Evolutionary conservation across 1,284 basidiomycete species (phyloP).

Genomic region (Puccinia hordei): DNA sequence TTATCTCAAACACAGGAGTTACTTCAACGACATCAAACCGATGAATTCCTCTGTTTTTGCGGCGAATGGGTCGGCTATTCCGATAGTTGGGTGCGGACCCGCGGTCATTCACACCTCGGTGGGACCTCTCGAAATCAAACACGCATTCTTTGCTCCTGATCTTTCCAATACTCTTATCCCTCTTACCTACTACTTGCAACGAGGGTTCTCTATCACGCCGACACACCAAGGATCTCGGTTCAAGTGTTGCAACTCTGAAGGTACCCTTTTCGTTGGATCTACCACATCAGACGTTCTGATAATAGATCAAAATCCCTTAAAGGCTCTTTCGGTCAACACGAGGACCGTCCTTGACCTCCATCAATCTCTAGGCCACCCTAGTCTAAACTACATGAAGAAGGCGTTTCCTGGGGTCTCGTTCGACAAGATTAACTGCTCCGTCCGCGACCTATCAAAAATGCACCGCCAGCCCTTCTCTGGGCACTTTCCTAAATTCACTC

Average conservation of each 20-base stretch:
- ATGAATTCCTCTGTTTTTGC: neutral
- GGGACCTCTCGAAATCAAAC: neutral
- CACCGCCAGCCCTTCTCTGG: neutral
- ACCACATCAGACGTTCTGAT: neutral
- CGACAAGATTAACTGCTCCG: neutral
- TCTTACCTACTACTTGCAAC: neutral
- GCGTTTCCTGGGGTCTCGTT: neutral
- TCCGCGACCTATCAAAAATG: slow-evolving; percentile 4
- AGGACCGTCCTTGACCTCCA: neutral
- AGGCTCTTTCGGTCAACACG: neutral
- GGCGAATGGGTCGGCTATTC: neutral
- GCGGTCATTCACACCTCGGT: neutral
- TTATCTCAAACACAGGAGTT: neutral
- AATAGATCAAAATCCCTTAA: neutral
- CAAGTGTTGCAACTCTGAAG: neutral
- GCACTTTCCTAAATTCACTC: neutral
- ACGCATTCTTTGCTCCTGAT: neutral
- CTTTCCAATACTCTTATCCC: slow-evolving; percentile 3
- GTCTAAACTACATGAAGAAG: neutral
- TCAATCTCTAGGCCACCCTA: neutral
- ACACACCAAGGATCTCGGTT: neutral
- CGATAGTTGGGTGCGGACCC: neutral
- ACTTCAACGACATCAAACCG: neutral
- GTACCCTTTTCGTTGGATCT: neutral
- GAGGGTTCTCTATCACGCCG: neutral